These are phyloP conservation scores for peach (Prunus persica) DNA, from an alignment of 306 rosid species.

Conservation along the genomic window DNA sequence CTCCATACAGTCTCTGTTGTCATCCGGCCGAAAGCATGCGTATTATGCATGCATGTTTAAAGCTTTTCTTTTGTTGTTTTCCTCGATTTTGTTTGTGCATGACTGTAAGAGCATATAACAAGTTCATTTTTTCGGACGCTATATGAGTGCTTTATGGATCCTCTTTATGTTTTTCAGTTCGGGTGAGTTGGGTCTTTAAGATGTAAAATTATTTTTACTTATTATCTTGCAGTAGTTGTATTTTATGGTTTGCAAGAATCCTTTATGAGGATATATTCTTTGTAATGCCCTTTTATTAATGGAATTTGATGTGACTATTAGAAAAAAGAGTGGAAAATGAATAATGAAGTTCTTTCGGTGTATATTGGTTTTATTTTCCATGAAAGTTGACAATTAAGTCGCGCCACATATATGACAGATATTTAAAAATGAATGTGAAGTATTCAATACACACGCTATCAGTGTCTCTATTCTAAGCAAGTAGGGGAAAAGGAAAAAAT, in stretches of 20 bases:
- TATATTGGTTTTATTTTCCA: neutral
- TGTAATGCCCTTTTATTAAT: too few species aligned
- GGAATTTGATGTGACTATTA: too few species aligned
- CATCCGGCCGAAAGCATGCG: neutral
- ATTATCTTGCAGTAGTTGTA: too few species aligned
- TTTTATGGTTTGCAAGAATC: too few species aligned
- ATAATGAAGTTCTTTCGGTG: neutral
- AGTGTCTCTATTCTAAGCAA: neutral
- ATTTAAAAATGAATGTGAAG: neutral
- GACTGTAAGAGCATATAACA: neutral
- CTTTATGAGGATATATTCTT: too few species aligned
- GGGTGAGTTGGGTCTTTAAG: too few species aligned
- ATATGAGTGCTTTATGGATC: too few species aligned
- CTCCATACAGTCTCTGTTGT: neutral
- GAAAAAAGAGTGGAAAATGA: neutral
- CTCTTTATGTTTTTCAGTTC: too few species aligned
- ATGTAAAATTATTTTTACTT: too few species aligned
- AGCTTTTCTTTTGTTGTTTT: neutral
- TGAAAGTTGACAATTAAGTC: neutral
- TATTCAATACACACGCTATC: neutral
- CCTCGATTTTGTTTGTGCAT: neutral
- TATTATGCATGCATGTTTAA: neutral
- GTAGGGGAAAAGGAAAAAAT: neutral
- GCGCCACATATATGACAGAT: neutral
- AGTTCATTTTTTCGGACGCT: too few species aligned